Evolutionary conservation across 257 asterid genomes (phyloP).

Genomic region (Orobanche coerulescens): DNA sequence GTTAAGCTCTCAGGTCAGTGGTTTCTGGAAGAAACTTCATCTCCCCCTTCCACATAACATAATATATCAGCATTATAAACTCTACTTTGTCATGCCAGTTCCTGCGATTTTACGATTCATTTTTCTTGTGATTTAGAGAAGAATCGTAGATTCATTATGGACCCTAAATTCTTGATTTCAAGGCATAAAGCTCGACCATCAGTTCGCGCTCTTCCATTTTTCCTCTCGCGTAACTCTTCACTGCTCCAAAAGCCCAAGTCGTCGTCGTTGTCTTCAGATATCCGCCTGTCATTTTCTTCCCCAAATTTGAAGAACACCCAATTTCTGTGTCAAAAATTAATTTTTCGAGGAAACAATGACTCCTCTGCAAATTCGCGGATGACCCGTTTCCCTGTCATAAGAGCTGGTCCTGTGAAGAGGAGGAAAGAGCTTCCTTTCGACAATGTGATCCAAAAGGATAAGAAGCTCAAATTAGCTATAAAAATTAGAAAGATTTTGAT

Average conservation of each 20-base stretch:
- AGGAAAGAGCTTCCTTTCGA: constrained; percentile 89
- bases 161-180: constrained; percentile 43
- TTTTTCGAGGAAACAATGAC: constrained; percentile 27
- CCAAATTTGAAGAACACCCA: constrained; percentile 30
- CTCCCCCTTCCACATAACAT: background rate
- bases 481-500: constrained; percentile 79
- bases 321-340: constrained; percentile 45
- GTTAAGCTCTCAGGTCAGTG: constrained; percentile 32
- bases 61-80: background rate
- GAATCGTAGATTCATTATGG: constrained; percentile 39
- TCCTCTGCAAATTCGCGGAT: constrained; percentile 26
- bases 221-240: constrained; percentile 36
- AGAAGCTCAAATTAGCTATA: constrained; percentile 80
- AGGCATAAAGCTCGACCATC: constrained; percentile 47
- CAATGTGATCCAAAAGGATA: constrained; percentile 91
- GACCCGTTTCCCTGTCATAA: constrained; percentile 34
- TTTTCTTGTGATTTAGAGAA: constrained; percentile 13
- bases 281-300: constrained; percentile 25
- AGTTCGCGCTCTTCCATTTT: constrained; percentile 40
- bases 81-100: constrained; percentile 20
- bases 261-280: constrained; percentile 22
- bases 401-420: constrained; percentile 74
- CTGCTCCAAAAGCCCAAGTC: constrained; percentile 36
- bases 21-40: constrained; percentile 18
- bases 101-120: constrained; percentile 15